Base-by-base conservation (phyloP, 164 flowering plant species). In the Magnolia changhungtana region DNA sequence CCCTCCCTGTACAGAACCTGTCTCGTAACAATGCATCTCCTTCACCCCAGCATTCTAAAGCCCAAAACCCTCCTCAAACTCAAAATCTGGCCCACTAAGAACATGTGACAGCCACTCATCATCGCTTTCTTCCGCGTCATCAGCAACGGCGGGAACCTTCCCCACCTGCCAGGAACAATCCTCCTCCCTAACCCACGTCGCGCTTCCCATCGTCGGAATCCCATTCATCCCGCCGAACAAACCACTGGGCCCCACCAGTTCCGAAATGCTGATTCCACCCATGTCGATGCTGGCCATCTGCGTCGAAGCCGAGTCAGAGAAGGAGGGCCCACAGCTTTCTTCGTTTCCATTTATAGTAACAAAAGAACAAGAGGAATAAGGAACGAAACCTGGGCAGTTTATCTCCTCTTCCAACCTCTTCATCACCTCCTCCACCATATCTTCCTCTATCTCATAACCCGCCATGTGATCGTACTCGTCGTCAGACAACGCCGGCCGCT, bases 261-360 rank as follows among this genome's bases (percentile, higher is more conserved):
- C 52, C 16, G 74, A 21, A 67, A 81, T 67, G 76, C 10, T 29
- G 69, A 64, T n/a, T 4, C 71, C 68, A 21, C 74, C 74, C 27
- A 71, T 20, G 63, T 79, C 75, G 10, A 82, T 14, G 23, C 76
- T 67, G 24, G 81, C 80, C 84, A 82, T 79, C 59, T 76, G 71
- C 4, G 80, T 74, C 10, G 81, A 72, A 10, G 73, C 21, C 3
- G 79, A 51, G 63, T 79, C 74, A 13, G 84, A 79, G 27, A 82
- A 82, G 19, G 81, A 70, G 6, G 78, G 50, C 0, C 81, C 81
- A 37, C 84, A 82, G 74, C 71, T 82, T 71, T 82, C 81, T 55
- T 73, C 70, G 72, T 76, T 81, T 0, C 71, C 74, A 50, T 81
- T 78, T 63, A 77, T 78, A 59, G 79, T 79, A 1, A 76, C 50